Evolutionary conservation across 805 yeast species (phyloP).

Genomic region (Ogataea saltuana): DNA sequence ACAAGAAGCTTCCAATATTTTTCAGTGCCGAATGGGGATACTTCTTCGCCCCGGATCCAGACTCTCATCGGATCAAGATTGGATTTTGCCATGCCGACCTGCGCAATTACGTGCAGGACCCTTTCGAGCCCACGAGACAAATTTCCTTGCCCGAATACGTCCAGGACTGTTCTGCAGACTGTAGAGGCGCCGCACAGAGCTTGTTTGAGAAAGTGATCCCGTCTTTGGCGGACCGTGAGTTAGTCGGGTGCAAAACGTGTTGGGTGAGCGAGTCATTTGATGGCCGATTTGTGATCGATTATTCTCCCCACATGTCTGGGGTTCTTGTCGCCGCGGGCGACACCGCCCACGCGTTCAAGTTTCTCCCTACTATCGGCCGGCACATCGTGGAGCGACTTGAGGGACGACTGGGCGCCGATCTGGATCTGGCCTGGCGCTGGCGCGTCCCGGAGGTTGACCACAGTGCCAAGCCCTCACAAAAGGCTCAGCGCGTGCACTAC

Average conservation of each 20-base stretch:
- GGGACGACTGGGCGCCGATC: constrained; percentile 26
- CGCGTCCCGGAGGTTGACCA: constrained; percentile 13
- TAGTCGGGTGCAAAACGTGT: constrained; percentile 36
- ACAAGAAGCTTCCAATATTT: constrained; percentile 42
- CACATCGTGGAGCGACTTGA: constrained; percentile 38
- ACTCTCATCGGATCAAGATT: constrained; percentile 38
- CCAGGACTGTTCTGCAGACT: constrained; percentile 28
- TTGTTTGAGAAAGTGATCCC: constrained; percentile 37
- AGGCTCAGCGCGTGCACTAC: neutral
- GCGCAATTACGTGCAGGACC: constrained; percentile 28
- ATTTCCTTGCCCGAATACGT: constrained; percentile 32
- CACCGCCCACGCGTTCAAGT: constrained; percentile 47
- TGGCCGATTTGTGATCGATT: constrained; percentile 41
- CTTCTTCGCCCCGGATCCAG: constrained; percentile 48
- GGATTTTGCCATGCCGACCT: constrained; percentile 37
- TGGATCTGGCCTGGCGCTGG: constrained; percentile 36
- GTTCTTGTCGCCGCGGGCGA: constrained; percentile 46
- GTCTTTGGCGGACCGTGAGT: constrained; percentile 34
- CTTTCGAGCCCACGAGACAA: constrained; percentile 25
- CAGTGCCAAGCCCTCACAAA: neutral
- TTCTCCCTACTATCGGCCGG: constrained; percentile 45
- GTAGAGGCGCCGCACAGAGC: constrained; percentile 31
- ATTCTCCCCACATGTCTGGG: constrained; percentile 33
- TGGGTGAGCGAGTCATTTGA: constrained; percentile 41
- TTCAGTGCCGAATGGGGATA: constrained; percentile 45